These are phyloP conservation scores for Trametes maxima DNA, from an alignment of 768 basidiomycete genomes.

Conservation along the genomic window DNA sequence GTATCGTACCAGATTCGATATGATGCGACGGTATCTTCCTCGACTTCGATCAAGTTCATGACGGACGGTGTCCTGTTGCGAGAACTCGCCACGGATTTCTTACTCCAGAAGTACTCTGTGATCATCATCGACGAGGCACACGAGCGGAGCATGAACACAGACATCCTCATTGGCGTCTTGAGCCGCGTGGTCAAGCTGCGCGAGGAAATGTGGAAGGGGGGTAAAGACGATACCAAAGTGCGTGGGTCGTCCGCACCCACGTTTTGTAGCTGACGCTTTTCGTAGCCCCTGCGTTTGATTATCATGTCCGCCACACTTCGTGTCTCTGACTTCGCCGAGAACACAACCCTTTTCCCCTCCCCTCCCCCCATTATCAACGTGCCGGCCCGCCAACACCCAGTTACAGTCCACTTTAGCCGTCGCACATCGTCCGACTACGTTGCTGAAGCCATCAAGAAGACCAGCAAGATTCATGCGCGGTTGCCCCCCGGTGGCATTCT, in stretches of 20 bases:
- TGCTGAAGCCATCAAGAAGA: constrained; percentile 86
- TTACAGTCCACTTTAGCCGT: constrained; percentile 91
- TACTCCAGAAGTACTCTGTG: constrained; percentile 92
- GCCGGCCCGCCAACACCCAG: constrained; percentile 89
- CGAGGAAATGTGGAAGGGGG: constrained; percentile 86
- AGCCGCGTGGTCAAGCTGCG: constrained; percentile 89
- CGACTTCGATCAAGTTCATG: constrained; percentile 98
- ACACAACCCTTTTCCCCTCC: constrained; percentile 73
- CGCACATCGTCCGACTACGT: constrained; percentile 88
- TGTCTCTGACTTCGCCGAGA: constrained; percentile 89
- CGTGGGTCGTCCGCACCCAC: constrained; percentile 5
- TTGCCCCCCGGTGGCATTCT: constrained; percentile 93
- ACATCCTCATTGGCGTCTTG: constrained; percentile 95
- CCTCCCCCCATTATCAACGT: constrained; percentile 94
- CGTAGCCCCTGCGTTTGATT: constrained; percentile 65
- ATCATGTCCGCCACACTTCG: constrained; percentile 99
- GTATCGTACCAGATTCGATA: constrained; percentile 99
- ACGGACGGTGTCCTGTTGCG: constrained; percentile 96
- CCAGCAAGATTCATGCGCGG: constrained; percentile 88
- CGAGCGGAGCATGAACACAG: constrained; percentile 97
- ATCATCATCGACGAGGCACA: constrained; percentile 98
- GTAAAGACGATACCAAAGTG: constrained; percentile 73
- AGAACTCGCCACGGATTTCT: constrained; percentile 89
- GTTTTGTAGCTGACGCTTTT: background rate
- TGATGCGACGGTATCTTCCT: constrained; percentile 87